Evolutionary conservation across 2,329 filamentous ascomycete genomes (phyloP).

Genomic region (Lojkania enalia): DNA sequence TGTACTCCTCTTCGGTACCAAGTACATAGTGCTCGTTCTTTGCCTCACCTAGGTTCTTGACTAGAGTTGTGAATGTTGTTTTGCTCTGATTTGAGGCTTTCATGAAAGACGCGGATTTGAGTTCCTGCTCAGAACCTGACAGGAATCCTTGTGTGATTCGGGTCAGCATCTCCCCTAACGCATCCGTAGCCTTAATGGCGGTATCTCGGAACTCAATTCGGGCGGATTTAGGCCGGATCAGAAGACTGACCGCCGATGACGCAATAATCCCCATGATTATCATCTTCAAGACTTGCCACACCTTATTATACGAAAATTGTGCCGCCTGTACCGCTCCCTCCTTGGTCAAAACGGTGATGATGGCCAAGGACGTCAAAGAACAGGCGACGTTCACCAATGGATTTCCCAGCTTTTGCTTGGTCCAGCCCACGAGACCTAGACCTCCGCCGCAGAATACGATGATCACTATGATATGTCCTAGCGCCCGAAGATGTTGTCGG

Average conservation of each 20-base stretch:
- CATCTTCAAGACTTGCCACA: constrained; percentile 68
- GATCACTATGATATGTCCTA: constrained; percentile 79
- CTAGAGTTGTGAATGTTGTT: constrained; percentile 68
- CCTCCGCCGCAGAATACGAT: constrained; percentile 84
- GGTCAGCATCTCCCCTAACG: constrained; percentile 78
- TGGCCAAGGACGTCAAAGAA: constrained; percentile 82
- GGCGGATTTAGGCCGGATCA: constrained; percentile 79
- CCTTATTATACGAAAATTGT: constrained; percentile 78
- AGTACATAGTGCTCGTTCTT: constrained; percentile 86
- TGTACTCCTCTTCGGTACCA: constrained; percentile 78
- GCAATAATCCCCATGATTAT: constrained; percentile 61
- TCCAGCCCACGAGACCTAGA: constrained; percentile 85
- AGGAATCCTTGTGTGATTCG: constrained; percentile 83
- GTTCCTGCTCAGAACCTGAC: constrained; percentile 77
- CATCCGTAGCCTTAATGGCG: constrained; percentile 72
- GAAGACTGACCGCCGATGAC: constrained; percentile 57
- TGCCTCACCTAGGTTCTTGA: constrained; percentile 78
- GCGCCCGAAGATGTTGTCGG: constrained; percentile 64
- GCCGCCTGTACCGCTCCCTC: constrained; percentile 85
- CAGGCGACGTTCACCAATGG: constrained; percentile 78
- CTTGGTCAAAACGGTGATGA: constrained; percentile 88
- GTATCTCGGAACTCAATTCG: constrained; percentile 72
- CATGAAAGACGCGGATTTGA: constrained; percentile 68
- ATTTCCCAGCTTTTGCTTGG: constrained; percentile 77
- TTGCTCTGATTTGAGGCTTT: constrained; percentile 66